phyloP scores from a whole-genome alignment of 2,329 filamentous ascomycete genomes.

The Aspergillus sergii region DNA sequence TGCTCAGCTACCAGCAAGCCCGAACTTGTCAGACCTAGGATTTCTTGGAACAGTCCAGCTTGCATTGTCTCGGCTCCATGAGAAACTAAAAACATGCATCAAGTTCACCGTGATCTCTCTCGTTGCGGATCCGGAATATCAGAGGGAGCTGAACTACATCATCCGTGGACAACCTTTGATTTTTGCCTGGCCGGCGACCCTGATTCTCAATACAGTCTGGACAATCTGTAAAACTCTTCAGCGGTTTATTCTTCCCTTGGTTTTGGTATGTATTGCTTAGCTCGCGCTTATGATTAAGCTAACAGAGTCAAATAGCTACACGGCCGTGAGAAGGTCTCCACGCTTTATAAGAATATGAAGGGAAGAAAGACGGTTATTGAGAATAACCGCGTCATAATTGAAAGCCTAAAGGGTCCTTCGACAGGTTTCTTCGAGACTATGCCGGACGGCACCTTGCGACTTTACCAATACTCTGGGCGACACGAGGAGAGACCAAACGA shows the following conservation, averaged over 20 bases:
- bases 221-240: conserved; percentile 50
- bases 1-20: conserved; percentile 25
- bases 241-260: conserved; percentile 48
- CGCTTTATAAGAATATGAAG: conserved; percentile 52
- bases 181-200: conserved; percentile 41
- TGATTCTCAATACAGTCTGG: conserved; percentile 51
- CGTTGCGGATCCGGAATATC: conserved; percentile 56
- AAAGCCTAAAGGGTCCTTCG: conserved; percentile 50
- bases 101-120: conserved; percentile 55
- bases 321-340: conserved; percentile 50
- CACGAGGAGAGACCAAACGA: conserved; percentile 50
- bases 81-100: conserved; percentile 21
- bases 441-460: conserved; percentile 43
- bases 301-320: conserved; percentile 36
- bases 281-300: not conserved
- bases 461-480: conserved; percentile 42
- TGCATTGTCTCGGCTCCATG: conserved; percentile 46
- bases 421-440: conserved; percentile 53
- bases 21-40: conserved; percentile 29
- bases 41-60: conserved; percentile 41
- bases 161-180: conserved; percentile 38
- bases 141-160: conserved; percentile 53
- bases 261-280: conserved; percentile 32
- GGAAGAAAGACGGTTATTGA: conserved; percentile 53
- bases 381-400: conserved; percentile 49